A percentile compares a stretch with the other conserved stretches of the same genome.
phyloP scores from a whole-genome alignment of 2,329 filamentous ascomycete genomes.

The Podosphaera xanthii region DNA sequence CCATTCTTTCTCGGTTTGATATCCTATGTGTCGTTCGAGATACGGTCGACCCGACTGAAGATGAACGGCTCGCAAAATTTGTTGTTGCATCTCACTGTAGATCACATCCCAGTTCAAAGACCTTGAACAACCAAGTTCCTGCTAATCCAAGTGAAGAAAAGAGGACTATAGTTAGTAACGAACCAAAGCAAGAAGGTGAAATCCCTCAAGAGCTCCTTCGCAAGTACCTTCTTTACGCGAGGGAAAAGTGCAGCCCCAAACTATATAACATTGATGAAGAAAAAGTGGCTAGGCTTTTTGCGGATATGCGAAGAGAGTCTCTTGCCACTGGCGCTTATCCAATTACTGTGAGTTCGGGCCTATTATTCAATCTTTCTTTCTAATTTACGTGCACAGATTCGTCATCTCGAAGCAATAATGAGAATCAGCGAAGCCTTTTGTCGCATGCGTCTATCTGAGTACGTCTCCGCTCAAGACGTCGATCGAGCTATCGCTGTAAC shows the following conservation, averaged over 20 bases:
- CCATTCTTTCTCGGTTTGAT: constrained; percentile 93
- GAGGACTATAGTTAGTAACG: constrained; percentile 19
- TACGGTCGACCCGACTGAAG: constrained; percentile 76
- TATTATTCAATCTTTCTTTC: neutral
- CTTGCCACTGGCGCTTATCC: constrained; percentile 89
- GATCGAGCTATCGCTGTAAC: constrained; percentile 94
- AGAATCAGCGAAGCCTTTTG: constrained; percentile 86
- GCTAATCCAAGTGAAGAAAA: constrained; percentile 41
- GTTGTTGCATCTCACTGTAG: constrained; percentile 86
- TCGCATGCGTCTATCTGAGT: constrained; percentile 95
- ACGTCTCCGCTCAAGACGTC: constrained; percentile 74
- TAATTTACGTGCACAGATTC: constrained; percentile 35
- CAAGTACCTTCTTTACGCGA: constrained; percentile 92
- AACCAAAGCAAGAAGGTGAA: constrained; percentile 37
- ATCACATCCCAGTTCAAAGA: constrained; percentile 46
- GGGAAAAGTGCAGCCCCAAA: constrained; percentile 74
- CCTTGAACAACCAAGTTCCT: constrained; percentile 22
- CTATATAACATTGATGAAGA: constrained; percentile 96
- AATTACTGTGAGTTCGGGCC: constrained; percentile 56
- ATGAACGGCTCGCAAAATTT: constrained; percentile 81
- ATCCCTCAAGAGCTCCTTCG: constrained; percentile 78
- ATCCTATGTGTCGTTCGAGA: constrained; percentile 92
- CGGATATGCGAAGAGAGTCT: constrained; percentile 85
- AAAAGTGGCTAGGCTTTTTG: constrained; percentile 81
- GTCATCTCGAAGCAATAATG: constrained; percentile 94